Evolutionary conservation across 306 rosid species (phyloP).

Genomic region (Sicyos baderoa): DNA sequence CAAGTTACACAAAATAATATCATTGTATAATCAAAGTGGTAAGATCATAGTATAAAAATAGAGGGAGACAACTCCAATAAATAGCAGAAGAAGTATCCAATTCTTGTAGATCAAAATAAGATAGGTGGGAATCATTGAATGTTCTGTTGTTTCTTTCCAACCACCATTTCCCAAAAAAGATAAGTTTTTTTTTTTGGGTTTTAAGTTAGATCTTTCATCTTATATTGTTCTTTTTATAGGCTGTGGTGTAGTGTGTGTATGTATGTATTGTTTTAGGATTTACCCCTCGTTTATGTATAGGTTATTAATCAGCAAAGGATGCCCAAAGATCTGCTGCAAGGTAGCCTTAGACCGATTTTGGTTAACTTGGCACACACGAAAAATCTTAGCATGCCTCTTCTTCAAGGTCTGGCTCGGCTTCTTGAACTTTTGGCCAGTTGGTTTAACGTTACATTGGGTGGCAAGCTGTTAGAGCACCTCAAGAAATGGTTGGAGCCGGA

Average conservation of each 20-base stretch:
- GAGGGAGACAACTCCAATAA: no score
- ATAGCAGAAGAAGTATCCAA: no score
- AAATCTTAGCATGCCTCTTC: conserved; percentile 97
- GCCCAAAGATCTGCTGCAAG: conserved; percentile 95
- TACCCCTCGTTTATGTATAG: conserved; percentile 28
- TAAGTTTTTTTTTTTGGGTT: neutral
- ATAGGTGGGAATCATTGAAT: no score
- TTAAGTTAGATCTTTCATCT: no score
- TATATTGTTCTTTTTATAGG: no score
- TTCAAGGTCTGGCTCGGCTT: conserved; percentile 92
- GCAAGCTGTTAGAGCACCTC: conserved; percentile 83
- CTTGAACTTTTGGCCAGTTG: conserved; percentile 93
- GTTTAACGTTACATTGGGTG: conserved; percentile 97
- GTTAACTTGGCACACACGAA: conserved; percentile 93
- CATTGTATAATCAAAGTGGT: no score
- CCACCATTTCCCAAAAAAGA: neutral
- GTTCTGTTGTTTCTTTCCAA: no score
- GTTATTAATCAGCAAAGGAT: conserved; percentile 91
- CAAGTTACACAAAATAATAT: no score
- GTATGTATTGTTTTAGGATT: conserved; percentile 22
- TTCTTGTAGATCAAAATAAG: no score
- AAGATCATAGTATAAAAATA: no score
- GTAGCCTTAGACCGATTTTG: conserved; percentile 94
- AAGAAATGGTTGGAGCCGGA: conserved; percentile 99
- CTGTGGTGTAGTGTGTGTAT: neutral